phyloP scores from a whole-genome alignment of 305 asterid genomes.

The Ajuga reptans region DNA sequence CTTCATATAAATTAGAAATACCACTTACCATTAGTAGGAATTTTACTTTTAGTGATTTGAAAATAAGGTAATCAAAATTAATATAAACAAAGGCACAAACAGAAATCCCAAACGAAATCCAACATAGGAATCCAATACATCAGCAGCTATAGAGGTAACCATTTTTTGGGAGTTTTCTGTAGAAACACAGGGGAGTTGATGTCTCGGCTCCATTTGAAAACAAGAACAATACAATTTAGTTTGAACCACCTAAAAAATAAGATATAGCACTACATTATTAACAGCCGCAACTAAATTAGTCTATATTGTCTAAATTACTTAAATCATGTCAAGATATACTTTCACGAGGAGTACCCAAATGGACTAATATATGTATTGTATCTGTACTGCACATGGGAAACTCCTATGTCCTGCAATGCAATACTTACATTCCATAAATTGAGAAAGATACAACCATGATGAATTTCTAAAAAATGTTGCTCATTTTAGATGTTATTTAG shows the following conservation, averaged over 20 bases:
- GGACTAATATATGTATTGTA: neutral
- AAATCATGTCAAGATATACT: neutral
- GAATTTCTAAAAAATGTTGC: neutral
- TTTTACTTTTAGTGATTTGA: neutral
- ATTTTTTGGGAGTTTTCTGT: neutral
- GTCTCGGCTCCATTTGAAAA: neutral
- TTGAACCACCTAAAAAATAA: neutral
- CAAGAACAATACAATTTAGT: neutral
- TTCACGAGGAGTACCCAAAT: neutral
- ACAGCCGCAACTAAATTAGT: neutral
- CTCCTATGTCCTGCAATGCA: neutral
- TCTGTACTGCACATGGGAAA: neutral
- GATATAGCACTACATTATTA: neutral
- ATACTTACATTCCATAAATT: neutral
- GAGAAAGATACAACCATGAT: neutral
- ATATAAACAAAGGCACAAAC: neutral
- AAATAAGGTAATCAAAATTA: neutral
- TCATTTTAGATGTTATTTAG: constrained; percentile 2
- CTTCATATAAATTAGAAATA: constrained; percentile 37
- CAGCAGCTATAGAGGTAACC: neutral
- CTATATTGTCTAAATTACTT: neutral
- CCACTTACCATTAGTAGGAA: constrained; percentile 1
- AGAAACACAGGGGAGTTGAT: too few species aligned
- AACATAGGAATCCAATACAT: neutral
- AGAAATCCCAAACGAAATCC: neutral